These are phyloP conservation scores for Globisporangium spinosum DNA, from an alignment of 352 stramenopile species.

Conservation along the genomic window DNA sequence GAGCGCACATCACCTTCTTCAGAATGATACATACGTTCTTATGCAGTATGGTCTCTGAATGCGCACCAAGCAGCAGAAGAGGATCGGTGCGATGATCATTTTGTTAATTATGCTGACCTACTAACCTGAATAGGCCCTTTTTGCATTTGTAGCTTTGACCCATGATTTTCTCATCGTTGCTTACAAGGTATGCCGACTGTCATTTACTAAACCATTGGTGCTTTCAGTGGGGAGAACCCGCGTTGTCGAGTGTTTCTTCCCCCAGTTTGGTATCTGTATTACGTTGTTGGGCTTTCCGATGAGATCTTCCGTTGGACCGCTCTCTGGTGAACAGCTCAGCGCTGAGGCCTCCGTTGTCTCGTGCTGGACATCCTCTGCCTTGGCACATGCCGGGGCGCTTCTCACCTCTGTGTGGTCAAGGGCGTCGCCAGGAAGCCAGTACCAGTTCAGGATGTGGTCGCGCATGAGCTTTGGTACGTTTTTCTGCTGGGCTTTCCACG, in stretches of 20 bases:
- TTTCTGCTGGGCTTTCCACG: slow-evolving; percentile 3
- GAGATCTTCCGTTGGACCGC: background rate
- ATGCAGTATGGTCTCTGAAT: background rate
- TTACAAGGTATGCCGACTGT: background rate
- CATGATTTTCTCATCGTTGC: too few species aligned
- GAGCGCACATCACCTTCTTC: background rate
- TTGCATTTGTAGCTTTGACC: background rate
- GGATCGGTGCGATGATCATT: slow-evolving; percentile 1
- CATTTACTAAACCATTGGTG: background rate
- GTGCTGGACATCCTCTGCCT: background rate
- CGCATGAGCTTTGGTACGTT: background rate
- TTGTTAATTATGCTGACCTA: slow-evolving; percentile 4
- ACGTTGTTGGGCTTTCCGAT: background rate
- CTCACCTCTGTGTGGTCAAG: background rate
- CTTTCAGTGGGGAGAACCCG: background rate
- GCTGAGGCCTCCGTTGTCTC: background rate
- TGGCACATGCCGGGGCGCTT: background rate
- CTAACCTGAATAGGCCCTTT: background rate
- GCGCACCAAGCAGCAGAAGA: background rate
- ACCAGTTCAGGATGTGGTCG: slow-evolving; percentile 11
- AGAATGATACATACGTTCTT: background rate
- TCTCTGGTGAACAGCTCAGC: background rate
- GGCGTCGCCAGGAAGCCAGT: slow-evolving; percentile 7
- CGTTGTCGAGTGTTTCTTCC: background rate
- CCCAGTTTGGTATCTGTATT: background rate